Conservation (phyloP, 495 filamentous ascomycete genomes). For the Penicillium pulvis region DNA sequence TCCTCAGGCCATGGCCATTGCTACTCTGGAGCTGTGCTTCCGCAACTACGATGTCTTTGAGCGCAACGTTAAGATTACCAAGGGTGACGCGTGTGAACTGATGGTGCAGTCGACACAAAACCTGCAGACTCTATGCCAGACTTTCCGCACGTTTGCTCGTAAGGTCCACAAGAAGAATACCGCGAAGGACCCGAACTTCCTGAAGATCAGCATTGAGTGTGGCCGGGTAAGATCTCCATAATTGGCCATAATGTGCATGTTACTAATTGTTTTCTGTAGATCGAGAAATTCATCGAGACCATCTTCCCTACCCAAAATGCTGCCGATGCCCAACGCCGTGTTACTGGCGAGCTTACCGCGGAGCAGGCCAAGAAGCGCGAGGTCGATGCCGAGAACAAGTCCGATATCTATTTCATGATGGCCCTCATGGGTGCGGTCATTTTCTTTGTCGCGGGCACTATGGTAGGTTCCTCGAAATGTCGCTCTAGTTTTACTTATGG, state of each 20-base stretch:
- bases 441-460: constrained; percentile 59
- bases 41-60: constrained; percentile 87
- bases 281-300: constrained; percentile 95
- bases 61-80: constrained; percentile 92
- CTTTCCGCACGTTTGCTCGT: constrained; percentile 74
- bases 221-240: constrained; percentile 65
- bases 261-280: constrained; percentile 53
- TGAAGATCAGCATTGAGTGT: constrained; percentile 89
- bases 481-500: background rate
- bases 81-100: constrained; percentile 86
- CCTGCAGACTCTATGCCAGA: constrained; percentile 71
- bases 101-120: constrained; percentile 95
- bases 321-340: constrained; percentile 43
- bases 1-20: constrained; percentile 98
- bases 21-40: constrained; percentile 87
- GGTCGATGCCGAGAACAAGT: constrained; percentile 52
- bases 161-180: constrained; percentile 94
- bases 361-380: constrained; percentile 49
- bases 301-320: constrained; percentile 80
- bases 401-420: constrained; percentile 65
- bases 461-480: constrained; percentile 53
- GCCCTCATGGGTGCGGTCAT: constrained; percentile 61
- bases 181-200: constrained; percentile 88
- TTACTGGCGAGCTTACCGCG: constrained; percentile 41
- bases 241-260: background rate